These are phyloP conservation scores for Patellaria atrata DNA, from an alignment of 495 filamentous ascomycete genomes.

Conservation along the genomic window DNA sequence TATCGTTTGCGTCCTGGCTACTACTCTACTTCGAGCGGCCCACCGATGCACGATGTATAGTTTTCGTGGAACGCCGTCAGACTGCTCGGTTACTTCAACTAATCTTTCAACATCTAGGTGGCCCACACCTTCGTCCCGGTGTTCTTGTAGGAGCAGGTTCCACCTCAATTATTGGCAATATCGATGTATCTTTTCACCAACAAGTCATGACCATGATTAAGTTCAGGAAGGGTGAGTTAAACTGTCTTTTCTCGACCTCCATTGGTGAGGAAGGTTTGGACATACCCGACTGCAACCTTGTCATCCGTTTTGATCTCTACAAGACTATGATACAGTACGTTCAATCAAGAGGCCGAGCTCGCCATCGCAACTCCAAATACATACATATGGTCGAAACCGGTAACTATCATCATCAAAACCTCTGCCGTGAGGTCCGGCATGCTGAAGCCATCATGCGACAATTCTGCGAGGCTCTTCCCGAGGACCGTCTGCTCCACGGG, in stretches of 20 bases:
- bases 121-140: conserved; percentile 47
- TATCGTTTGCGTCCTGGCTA: conserved; percentile 44
- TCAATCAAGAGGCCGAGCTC: conserved; percentile 83
- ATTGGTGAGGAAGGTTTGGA: conserved; percentile 93
- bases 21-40: conserved; percentile 39
- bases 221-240: conserved; percentile 68
- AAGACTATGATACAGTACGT: conserved; percentile 88
- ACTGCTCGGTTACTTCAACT: conserved; percentile 59
- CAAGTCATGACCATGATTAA: conserved; percentile 63
- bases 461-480: conserved; percentile 64
- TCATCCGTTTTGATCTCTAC: conserved; percentile 85
- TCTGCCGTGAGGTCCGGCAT: conserved; percentile 41
- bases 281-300: conserved; percentile 86
- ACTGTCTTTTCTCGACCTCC: conserved; percentile 81
- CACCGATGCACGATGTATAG: conserved; percentile 58
- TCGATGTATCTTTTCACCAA: conserved; percentile 50
- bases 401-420: conserved; percentile 44
- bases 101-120: conserved; percentile 44
- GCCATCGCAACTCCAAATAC: conserved; percentile 61
- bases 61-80: conserved; percentile 69
- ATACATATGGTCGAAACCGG: conserved; percentile 64
- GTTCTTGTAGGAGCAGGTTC: conserved; percentile 47
- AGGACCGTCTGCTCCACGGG: conserved; percentile 56
- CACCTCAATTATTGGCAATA: conserved; percentile 34
- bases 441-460: conserved; percentile 44